Evolutionary conservation across 768 basidiomycete species (phyloP), one percentile per base, ranked within the genome.

Genomic region (Psilocybe cyanescens): DNA sequence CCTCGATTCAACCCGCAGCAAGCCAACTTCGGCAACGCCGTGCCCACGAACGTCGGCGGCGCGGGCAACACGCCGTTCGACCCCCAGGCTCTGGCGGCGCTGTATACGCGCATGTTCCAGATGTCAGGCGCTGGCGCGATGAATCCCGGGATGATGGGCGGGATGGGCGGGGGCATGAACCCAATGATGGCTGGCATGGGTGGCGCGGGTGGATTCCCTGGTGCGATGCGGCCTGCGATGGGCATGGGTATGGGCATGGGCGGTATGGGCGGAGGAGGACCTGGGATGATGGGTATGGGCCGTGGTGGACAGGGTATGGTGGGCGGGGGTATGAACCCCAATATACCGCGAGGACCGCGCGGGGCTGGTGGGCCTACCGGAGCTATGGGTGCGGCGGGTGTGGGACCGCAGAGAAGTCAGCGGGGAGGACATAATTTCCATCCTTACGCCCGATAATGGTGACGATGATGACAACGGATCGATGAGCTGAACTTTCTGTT

Each of bases 81-180:
- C 71, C 94, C 96, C 0, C 91, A 94, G 65, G 93, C 93, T 1
- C 88, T 99, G 71, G 94, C 94, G 0, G 86, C 90, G 59, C 87
- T 98, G 61, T 99, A 97, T 76, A 94, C 95, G 37, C 90, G 94
- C 63, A 98, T 99, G 97, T 90, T 94, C 82, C 88, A 90, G 71
- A 90, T 92, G 79, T 85, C 91, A 51, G 84, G 86, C 39, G 86
- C 79, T 0, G 83, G 81, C 2, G 75, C 72, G 53, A 81, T 83
- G 76, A 84, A 84, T 69, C 82, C 83, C 3, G 83, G 81, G 71
- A 87, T 88, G 85, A 83, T 83, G 80, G 81, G 79, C 11, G 80
- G 78, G 68, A 75, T 75, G 57, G 81, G 79, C 65, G 76, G 74
- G 3, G 67, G 64, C 4, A 78, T 79, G 75, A 74, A 74, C 60